phyloP scores from a whole-genome alignment of 1,284 basidiomycete genomes.

The Ceratobasidium sp. region DNA sequence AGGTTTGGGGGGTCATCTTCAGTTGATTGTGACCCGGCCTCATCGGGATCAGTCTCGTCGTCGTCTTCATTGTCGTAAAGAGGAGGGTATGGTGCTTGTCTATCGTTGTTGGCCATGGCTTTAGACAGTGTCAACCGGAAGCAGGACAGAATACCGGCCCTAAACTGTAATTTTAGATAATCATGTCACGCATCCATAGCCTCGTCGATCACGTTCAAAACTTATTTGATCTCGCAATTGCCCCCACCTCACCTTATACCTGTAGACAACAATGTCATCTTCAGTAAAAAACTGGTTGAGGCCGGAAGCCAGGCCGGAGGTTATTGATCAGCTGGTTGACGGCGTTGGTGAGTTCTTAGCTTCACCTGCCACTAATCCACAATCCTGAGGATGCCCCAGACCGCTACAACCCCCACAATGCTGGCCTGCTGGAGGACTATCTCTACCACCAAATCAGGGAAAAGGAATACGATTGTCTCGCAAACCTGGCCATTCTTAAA shows the following conservation, averaged over 20 bases:
- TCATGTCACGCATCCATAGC: not conserved
- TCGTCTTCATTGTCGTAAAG: slow-evolving; percentile 30
- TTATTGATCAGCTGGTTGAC: slow-evolving; percentile 88
- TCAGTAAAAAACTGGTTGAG: slow-evolving; percentile 50
- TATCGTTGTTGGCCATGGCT: slow-evolving; percentile 38
- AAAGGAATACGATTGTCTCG: slow-evolving; percentile 90
- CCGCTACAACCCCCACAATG: slow-evolving; percentile 94
- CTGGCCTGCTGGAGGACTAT: slow-evolving; percentile 91
- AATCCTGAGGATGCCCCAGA: slow-evolving; percentile 57
- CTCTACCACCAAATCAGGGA: slow-evolving; percentile 88
- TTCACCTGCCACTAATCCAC: slow-evolving; percentile 21
- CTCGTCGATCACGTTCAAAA: slow-evolving; percentile 10
- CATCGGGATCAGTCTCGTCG: slow-evolving; percentile 59
- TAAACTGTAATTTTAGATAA: slow-evolving; percentile 36
- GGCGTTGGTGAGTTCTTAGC: slow-evolving; percentile 74
- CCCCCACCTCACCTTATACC: not conserved
- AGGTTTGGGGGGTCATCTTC: slow-evolving; percentile 75
- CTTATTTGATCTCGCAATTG: not conserved
- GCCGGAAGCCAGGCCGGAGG: slow-evolving; percentile 76
- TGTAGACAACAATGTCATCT: slow-evolving; percentile 33
- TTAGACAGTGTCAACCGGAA: not conserved
- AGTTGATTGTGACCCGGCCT: slow-evolving; percentile 76
- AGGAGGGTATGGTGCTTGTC: slow-evolving; percentile 29
- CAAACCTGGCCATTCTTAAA: slow-evolving; percentile 88
- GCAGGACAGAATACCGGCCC: slow-evolving; percentile 8